These are phyloP conservation scores for Nymphaea thermarum DNA, from an alignment of 164 flowering plant species.

Conservation along the genomic window DNA sequence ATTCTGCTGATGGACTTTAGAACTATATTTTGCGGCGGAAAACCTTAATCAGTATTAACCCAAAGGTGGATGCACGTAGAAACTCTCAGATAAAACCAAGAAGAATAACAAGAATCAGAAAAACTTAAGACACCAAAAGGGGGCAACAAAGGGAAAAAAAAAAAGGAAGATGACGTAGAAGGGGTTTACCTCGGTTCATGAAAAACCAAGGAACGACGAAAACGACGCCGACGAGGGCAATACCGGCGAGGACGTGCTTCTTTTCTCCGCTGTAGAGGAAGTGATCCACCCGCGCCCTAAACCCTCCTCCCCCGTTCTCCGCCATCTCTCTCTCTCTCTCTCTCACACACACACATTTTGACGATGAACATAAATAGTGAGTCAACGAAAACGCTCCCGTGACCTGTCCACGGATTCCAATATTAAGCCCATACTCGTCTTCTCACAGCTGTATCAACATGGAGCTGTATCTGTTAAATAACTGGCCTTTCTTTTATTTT, in stretches of 20 bases:
- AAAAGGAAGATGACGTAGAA: not conserved
- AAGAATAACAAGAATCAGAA: not conserved
- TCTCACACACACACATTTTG: conserved; percentile 9
- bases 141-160: not conserved
- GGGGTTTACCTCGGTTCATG: conserved; percentile 40
- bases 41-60: too few relatives aligned
- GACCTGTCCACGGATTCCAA: not conserved
- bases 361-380: too few relatives aligned
- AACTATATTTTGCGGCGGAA: too few relatives aligned
- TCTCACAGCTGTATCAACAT: too few relatives aligned
- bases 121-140: not conserved
- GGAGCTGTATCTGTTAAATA: too few relatives aligned
- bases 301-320: conserved; percentile 30
- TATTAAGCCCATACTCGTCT: too few relatives aligned
- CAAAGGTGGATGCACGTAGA: too few relatives aligned
- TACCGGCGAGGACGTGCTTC: conserved; percentile 60
- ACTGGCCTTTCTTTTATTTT: too few relatives aligned
- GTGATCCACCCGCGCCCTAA: conserved; percentile 45
- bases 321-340: conserved; percentile 29
- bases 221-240: conserved; percentile 29
- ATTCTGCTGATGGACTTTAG: too few relatives aligned
- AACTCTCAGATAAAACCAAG: too few relatives aligned
- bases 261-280: conserved; percentile 64
- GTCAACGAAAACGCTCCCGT: not conserved
- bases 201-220: conserved; percentile 56